Conservation (phyloP, 2,329 filamentous ascomycete species). For the Parafenestella ontariensis region DNA sequence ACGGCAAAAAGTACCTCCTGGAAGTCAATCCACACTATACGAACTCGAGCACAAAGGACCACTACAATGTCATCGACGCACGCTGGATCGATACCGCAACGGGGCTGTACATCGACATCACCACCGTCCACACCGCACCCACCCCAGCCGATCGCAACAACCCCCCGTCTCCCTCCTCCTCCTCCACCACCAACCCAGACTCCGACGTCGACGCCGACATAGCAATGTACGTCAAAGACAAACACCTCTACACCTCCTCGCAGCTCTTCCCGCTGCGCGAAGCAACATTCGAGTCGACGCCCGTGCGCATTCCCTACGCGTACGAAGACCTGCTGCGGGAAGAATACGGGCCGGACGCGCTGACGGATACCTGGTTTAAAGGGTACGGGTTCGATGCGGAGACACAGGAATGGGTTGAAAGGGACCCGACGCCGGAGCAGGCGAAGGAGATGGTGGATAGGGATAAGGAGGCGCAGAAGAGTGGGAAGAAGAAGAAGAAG, state of each 20-base stretch:
- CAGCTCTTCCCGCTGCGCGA: constrained; percentile 66
- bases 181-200: neutral
- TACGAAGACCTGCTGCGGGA: constrained; percentile 62
- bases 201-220: constrained; percentile 3
- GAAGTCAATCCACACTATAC: constrained; percentile 66
- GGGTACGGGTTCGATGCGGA: constrained; percentile 51
- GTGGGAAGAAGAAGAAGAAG: too few relatives aligned
- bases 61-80: constrained; percentile 64
- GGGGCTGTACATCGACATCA: constrained; percentile 69
- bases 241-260: constrained; percentile 60
- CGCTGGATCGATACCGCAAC: constrained; percentile 67
- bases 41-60: constrained; percentile 54
- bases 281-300: constrained; percentile 60
- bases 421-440: neutral
- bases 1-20: constrained; percentile 57
- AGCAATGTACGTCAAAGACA: constrained; percentile 60
- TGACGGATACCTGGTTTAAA: constrained; percentile 57
- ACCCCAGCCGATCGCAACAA: neutral
- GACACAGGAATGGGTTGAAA: constrained; percentile 32
- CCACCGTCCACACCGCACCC: constrained; percentile 58
- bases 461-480: neutral
- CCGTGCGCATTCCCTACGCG: constrained; percentile 63
- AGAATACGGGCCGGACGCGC: constrained; percentile 61
- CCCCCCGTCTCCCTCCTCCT: constrained; percentile 34
- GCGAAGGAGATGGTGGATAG: neutral